A percentile compares a stretch with the other conserved stretches of the same genome.
Conservation (phyloP, 495 filamentous ascomycete species). For the Trypethelium eluteriae region DNA sequence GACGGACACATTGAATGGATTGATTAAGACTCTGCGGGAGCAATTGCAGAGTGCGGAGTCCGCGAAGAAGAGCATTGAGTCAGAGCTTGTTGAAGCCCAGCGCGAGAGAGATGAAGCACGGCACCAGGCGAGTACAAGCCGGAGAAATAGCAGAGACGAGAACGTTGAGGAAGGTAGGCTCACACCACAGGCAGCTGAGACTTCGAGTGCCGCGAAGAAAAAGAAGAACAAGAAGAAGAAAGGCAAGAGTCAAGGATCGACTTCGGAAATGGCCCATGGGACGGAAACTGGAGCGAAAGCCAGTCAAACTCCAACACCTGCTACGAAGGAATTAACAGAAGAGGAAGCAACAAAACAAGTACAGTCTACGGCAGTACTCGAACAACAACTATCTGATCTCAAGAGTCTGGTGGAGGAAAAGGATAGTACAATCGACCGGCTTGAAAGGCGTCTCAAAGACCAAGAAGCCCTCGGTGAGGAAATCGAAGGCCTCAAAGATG, state of each 20-base stretch:
- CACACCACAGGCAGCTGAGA: conserved; percentile 10
- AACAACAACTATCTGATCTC: conserved; percentile 30
- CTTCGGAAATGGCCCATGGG: not conserved
- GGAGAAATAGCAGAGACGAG: not conserved
- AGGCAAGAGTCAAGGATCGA: conserved; percentile 19
- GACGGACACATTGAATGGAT: conserved; percentile 44
- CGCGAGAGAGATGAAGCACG: conserved; percentile 25
- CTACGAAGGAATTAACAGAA: not conserved
- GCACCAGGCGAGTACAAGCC: conserved; percentile 6
- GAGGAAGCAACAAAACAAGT: conserved; percentile 35
- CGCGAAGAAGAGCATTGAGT: conserved; percentile 26
- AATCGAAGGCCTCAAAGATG: conserved; percentile 74
- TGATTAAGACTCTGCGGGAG: conserved; percentile 45
- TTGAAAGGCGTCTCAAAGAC: conserved; percentile 59
- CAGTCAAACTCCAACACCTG: not conserved
- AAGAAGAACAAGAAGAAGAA: conserved; percentile 32
- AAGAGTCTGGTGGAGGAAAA: conserved; percentile 62
- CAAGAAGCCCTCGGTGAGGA: conserved; percentile 80
- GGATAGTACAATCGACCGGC: conserved; percentile 57
- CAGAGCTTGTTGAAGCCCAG: conserved; percentile 19
- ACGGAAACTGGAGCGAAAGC: not conserved
- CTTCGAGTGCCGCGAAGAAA: conserved; percentile 18
- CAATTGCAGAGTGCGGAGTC: conserved; percentile 44
- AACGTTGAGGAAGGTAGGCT: conserved; percentile 4
- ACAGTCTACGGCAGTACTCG: not conserved